Base-by-base conservation (phyloP, 768 basidiomycete species). In the Cystoderma amianthinum region DNA sequence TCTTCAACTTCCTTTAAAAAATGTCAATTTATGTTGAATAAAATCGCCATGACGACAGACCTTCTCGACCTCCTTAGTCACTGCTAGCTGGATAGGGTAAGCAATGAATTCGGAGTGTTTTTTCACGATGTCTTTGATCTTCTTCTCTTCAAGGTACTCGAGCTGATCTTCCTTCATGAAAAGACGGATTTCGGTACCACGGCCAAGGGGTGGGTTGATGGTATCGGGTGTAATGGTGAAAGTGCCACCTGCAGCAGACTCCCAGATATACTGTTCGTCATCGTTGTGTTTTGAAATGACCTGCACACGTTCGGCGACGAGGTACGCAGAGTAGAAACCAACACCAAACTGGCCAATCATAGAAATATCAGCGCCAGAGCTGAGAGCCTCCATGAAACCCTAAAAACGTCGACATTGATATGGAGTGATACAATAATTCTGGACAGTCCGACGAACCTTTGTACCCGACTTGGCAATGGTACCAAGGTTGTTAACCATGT, bases 61-160 rank as follows among this genome's bases (percentile, higher is more conserved):
- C 87, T 94, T 97, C 75, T 99, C 96, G 39, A 94, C 89, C 73
- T 98, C 96, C 80, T 99, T 99, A 58, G 90, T 91, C 45, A 97
- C 94, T 38, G 91, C 91, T 49, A 99, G 80, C 62, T 98, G 94
- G 59, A 98, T 99, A 49, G 96, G 96, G 72, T 98, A 98, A 21
- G 94, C 97, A 68, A 98, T 99, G 75, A 98, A 98, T 71, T 99
- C 95, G 57, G 95, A 98, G 78, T 99, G 95, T 76, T 98, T 98
- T 80, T 99, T 98, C 62, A 99, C 95, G 53, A 95, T 90, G 53
- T 98, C 96, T 78, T 94, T 95, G 78, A 98, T 89, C 66, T 83
- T 84, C 78, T 96, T 96, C 81, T 99, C 95, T 74, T 99, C 95
- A 35, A 97, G 80, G 72, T 97, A 98, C 67, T 98, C 96, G 47